Base-by-base conservation (phyloP, 495 filamentous ascomycete species). In the Neurospora intermedia region DNA sequence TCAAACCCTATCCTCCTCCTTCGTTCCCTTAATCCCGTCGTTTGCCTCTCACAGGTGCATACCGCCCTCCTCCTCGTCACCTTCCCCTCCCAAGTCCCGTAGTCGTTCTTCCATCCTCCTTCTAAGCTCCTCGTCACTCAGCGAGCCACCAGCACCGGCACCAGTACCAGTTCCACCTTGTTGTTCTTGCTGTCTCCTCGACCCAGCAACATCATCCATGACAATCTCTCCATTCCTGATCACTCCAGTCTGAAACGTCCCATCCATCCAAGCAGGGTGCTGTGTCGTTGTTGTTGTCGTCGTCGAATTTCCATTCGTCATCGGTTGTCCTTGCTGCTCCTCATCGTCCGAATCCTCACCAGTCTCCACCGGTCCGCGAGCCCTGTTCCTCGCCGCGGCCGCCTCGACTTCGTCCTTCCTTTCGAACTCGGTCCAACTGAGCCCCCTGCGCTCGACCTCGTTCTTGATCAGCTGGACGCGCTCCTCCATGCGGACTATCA, bases 371-470 rank as follows among this genome's bases (percentile, higher is more conserved):
- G 54, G 54, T 66, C 54, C 54, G 7, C 54, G 54, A 18, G 54
- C 54, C 54, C 54, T 66, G 35, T 71, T 73, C 42, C 62, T 69
- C 11, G 48, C 74, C 5, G 59, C 74, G 31, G 46, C 75, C n/a
- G 77, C 76, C 45, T 78, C 79, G 16, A 69, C 77, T 69, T 82
- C 82, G 35, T 82, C 80, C 69, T 81, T 82, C 43, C 80, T 81
- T 71, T 80, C 77, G 72, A 87, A 82, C 77, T 92, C 90, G 70
- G 85, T 81, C 93, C 92, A 96, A 75, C 78, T 83, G 80, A 89
- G 82, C 3, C 94, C 94, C 27, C 94, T 86, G 40, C 81, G 76
- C 83, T 97, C 93, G 4, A 96, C 89, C 85, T 97, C 94, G 72
- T 73, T 79, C 78, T 87, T 89, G 72, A 97, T 80, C 62, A 95